Conservation (phyloP, 2,329 filamentous ascomycete genomes). For the Harringtonia aguacate region DNA sequence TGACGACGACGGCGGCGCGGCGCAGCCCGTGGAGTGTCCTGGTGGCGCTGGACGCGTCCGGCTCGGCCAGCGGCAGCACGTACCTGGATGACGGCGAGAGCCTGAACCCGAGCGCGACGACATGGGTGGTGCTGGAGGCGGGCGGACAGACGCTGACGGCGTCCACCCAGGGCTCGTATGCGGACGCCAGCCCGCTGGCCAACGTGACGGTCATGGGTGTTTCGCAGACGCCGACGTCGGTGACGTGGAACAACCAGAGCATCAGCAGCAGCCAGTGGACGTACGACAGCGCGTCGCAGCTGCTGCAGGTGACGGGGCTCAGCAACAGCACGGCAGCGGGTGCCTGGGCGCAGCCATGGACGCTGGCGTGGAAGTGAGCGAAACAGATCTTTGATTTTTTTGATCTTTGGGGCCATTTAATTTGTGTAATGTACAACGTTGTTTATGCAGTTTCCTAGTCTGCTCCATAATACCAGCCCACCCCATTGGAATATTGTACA, state of each 20-base stretch:
- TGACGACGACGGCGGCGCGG: constrained; percentile 55
- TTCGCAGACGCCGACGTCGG: constrained; percentile 22
- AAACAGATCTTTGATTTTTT: too few relatives aligned
- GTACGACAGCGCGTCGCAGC: constrained; percentile 34
- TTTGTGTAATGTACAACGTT: too few relatives aligned
- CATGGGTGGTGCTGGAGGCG: constrained; percentile 4
- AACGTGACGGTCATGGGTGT: constrained; percentile 56
- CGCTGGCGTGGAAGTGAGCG: not conserved
- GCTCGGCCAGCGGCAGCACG: constrained; percentile 47
- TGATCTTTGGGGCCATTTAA: too few relatives aligned
- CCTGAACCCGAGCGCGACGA: constrained; percentile 21
- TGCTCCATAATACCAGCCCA: too few relatives aligned
- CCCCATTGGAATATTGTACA: too few relatives aligned
- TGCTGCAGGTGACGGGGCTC: constrained; percentile 40
- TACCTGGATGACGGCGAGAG: constrained; percentile 72
- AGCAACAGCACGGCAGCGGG: constrained; percentile 35
- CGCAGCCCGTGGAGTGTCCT: constrained; percentile 57
- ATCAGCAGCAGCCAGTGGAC: constrained; percentile 31
- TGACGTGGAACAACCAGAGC: constrained; percentile 39
- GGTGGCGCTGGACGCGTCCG: constrained; percentile 44
- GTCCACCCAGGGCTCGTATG: not conserved
- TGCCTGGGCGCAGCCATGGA: constrained; percentile 54
- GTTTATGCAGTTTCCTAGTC: too few relatives aligned
- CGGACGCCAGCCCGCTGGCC: constrained; percentile 45
- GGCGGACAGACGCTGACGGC: not conserved